Evolutionary conservation across 257 asterid genomes (phyloP).

Genomic region (Thymus mandschuricus): DNA sequence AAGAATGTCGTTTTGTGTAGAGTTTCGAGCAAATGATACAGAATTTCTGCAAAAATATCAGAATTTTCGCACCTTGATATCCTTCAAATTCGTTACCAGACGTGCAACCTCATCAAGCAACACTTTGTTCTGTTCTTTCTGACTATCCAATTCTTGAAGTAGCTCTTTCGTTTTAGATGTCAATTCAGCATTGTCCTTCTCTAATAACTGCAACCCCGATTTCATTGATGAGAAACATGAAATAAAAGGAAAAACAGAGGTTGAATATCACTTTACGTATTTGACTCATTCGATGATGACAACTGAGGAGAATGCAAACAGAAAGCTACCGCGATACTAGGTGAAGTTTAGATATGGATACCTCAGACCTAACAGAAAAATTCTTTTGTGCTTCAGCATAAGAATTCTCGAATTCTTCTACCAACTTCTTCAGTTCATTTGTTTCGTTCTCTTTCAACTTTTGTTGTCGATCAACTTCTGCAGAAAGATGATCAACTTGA

Average conservation of each 20-base stretch:
- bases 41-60: conserved; percentile 4
- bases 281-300: background rate
- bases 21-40: conserved; percentile 7
- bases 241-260: conserved; percentile 17
- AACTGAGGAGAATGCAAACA: background rate
- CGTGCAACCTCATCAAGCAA: conserved; percentile 50
- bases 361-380: conserved; percentile 73
- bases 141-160: conserved; percentile 45
- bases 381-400: conserved; percentile 64
- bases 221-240: conserved; percentile 18
- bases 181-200: conserved; percentile 53
- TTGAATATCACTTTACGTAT: background rate
- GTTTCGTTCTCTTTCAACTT: conserved; percentile 63
- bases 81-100: conserved; percentile 41
- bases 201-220: conserved; percentile 49
- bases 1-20: conserved; percentile 9
- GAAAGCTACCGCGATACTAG: background rate
- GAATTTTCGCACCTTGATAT: conserved; percentile 42
- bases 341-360: conserved; percentile 29
- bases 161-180: conserved; percentile 42
- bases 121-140: conserved; percentile 46
- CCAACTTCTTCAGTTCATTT: conserved; percentile 55
- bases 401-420: conserved; percentile 57
- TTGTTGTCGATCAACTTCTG: conserved; percentile 74
- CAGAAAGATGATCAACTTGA: conserved; percentile 75